These are phyloP conservation scores for Colletotrichum noveboracense DNA, from an alignment of 2,329 filamentous ascomycete species.

Conservation along the genomic window DNA sequence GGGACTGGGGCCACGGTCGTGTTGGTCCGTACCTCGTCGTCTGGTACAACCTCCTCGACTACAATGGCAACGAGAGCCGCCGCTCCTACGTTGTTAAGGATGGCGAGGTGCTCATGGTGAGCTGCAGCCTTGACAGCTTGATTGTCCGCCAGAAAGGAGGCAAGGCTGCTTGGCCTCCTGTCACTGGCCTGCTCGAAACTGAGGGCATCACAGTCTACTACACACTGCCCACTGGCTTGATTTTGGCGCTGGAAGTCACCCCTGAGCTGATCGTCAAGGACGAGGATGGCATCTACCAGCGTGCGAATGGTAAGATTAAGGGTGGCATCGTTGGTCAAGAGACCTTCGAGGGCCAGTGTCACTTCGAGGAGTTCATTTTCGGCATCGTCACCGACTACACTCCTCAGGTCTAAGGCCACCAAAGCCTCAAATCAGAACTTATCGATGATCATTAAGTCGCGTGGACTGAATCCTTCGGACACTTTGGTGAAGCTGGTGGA, in stretches of 20 bases:
- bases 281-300: neutral
- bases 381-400: neutral
- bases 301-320: neutral
- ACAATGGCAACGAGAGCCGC: constrained; percentile 27
- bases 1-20: constrained; percentile 51
- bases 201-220: neutral
- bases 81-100: constrained; percentile 33
- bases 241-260: neutral
- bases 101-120: constrained; percentile 28
- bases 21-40: constrained; percentile 47
- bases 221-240: neutral
- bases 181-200: neutral
- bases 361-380: neutral
- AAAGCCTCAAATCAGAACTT: too few relatives aligned
- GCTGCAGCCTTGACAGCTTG: constrained; percentile 27
- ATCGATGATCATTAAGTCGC: too few relatives aligned
- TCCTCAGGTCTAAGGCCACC: neutral
- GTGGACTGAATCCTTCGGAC: too few relatives aligned
- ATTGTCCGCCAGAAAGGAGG: constrained; percentile 21
- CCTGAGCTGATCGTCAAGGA: neutral
- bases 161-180: constrained; percentile 22
- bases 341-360: neutral
- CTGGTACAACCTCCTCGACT: constrained; percentile 42
- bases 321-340: neutral
- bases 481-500: too few relatives aligned